These are phyloP conservation scores for Mycena alexandri DNA, from an alignment of 768 basidiomycete species.

Conservation along the genomic window DNA sequence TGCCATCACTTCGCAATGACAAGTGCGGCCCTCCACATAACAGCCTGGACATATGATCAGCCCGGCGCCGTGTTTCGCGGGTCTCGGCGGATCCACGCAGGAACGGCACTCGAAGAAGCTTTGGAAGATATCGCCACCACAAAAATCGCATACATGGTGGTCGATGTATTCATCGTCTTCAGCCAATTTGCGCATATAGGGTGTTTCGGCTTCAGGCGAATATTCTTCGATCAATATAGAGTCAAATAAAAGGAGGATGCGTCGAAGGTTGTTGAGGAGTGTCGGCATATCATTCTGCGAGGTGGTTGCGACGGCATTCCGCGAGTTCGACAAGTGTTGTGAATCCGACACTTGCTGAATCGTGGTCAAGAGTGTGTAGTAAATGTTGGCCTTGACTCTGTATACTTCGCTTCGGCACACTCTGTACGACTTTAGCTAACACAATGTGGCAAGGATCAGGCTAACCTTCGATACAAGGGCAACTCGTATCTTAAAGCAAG, in stretches of 20 bases:
- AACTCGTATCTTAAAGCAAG: conserved; percentile 79
- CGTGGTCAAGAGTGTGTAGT: conserved; percentile 60
- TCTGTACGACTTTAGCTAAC: conserved; percentile 51
- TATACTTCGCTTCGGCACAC: conserved; percentile 88
- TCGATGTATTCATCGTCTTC: conserved; percentile 37
- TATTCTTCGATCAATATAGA: conserved; percentile 36
- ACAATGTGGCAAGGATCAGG: neutral
- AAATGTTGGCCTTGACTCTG: conserved; percentile 76
- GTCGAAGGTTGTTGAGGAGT: conserved; percentile 14
- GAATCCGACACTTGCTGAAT: conserved; percentile 2
- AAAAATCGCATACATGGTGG: conserved; percentile 78
- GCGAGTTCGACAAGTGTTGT: neutral
- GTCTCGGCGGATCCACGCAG: conserved; percentile 50
- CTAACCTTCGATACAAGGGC: conserved; percentile 83
- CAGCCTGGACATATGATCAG: conserved; percentile 76
- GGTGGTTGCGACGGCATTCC: conserved; percentile 7
- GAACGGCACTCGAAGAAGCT: conserved; percentile 79
- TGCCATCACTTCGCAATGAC: conserved; percentile 70
- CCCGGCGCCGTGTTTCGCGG: conserved; percentile 52
- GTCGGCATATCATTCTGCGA: conserved; percentile 21
- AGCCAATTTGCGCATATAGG: conserved; percentile 24
- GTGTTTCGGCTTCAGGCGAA: conserved; percentile 44
- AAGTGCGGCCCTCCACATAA: conserved; percentile 84
- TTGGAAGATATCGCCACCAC: conserved; percentile 85
- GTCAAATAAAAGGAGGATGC: conserved; percentile 34